Evolutionary conservation across 2,329 filamentous ascomycete genomes (phyloP).

Genomic region (Fusarium sp.): DNA sequence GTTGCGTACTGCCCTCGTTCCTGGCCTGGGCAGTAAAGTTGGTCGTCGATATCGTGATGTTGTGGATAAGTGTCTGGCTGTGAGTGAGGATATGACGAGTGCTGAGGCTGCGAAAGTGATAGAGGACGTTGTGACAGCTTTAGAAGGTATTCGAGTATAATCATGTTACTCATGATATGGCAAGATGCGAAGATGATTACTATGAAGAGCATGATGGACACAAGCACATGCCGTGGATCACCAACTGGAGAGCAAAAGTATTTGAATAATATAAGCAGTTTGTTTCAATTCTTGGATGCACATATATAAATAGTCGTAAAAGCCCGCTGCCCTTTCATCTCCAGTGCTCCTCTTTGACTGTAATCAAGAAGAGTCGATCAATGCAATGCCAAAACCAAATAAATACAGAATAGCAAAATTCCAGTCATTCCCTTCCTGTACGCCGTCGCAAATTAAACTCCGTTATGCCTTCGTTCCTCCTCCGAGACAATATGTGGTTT

Average conservation of each 20-base stretch:
- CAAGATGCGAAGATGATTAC: background rate
- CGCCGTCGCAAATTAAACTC: constrained; percentile 44
- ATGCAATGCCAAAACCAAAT: constrained; percentile 41
- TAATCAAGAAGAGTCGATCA: constrained; percentile 29
- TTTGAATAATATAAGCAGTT: constrained; percentile 31
- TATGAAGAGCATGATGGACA: background rate
- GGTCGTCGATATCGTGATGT: constrained; percentile 56
- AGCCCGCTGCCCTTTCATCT: constrained; percentile 34
- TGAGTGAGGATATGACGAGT: constrained; percentile 53
- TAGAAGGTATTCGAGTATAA: constrained; percentile 55
- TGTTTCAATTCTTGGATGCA: constrained; percentile 44
- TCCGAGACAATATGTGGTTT: constrained; percentile 15
- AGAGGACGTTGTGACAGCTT: constrained; percentile 56
- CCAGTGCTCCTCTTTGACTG: constrained; percentile 18
- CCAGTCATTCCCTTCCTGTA: constrained; percentile 31
- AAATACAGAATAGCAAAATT: constrained; percentile 41
- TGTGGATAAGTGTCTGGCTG: constrained; percentile 57
- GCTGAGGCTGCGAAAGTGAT: constrained; percentile 56
- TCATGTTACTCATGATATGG: background rate
- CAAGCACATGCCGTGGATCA: background rate
- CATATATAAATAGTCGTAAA: constrained; percentile 42
- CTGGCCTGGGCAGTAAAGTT: constrained; percentile 57
- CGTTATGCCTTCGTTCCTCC: constrained; percentile 32
- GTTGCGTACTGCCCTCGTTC: constrained; percentile 56
- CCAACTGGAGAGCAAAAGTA: background rate